Conservation (phyloP, 495 filamentous ascomycete species). For the Darksidea phi region DNA sequence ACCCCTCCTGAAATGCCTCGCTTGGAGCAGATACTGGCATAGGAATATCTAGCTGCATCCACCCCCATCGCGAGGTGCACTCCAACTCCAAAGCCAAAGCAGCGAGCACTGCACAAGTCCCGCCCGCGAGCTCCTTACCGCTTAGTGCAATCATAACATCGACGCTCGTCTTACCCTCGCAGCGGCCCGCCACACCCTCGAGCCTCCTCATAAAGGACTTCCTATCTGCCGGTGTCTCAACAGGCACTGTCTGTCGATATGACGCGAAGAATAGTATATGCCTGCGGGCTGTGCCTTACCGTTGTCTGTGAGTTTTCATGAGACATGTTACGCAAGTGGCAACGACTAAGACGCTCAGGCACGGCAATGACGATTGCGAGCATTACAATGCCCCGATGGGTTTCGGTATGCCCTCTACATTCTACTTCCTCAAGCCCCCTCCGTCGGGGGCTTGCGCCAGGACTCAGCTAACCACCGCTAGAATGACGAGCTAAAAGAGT, state of each 20-base stretch:
- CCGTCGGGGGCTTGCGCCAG: not conserved
- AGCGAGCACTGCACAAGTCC: not conserved
- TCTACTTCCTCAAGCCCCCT: constrained; percentile 19
- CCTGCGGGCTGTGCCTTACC: constrained; percentile 43
- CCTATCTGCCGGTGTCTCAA: not conserved
- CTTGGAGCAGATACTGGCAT: not conserved
- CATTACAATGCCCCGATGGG: constrained; percentile 76
- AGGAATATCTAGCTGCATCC: not conserved
- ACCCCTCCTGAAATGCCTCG: constrained; percentile 1
- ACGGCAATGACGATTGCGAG: constrained; percentile 73
- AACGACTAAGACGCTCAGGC: constrained; percentile 50
- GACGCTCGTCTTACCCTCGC: not conserved
- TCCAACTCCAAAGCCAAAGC: not conserved
- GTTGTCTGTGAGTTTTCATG: constrained; percentile 36
- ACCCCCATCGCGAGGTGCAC: no score
- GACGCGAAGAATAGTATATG: constrained; percentile 46
- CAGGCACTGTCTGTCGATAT: constrained; percentile 25
- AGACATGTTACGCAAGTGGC: constrained; percentile 6
- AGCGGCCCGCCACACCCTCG: constrained; percentile 10
- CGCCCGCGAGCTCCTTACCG: no score
- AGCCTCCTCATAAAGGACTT: constrained; percentile 1
- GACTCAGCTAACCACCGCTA: constrained; percentile 34
- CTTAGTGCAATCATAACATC: constrained; percentile 12
- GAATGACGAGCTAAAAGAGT: constrained; percentile 48
- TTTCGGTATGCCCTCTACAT: constrained; percentile 53